Conservation (phyloP, 2,329 filamentous ascomycete species). For the Colletotrichum sp. region DNA sequence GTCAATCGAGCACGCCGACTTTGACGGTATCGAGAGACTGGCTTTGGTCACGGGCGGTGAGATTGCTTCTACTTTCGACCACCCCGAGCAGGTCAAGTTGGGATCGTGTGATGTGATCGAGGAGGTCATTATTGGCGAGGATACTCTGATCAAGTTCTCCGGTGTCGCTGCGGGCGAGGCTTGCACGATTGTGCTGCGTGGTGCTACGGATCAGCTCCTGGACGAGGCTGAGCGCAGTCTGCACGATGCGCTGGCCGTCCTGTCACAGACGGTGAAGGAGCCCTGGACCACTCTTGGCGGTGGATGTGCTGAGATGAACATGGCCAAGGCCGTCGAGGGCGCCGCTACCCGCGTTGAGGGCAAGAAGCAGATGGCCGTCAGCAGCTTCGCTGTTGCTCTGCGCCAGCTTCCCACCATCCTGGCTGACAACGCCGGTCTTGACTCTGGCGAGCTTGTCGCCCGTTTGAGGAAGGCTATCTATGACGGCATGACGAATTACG, state of each 20-base stretch:
- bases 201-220: constrained; percentile 94
- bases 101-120: constrained; percentile 95
- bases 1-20: constrained; percentile 98
- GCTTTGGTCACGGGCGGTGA: constrained; percentile 96
- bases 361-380: constrained; percentile 94
- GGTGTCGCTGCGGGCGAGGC: constrained; percentile 92
- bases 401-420: constrained; percentile 95
- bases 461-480: constrained; percentile 93
- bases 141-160: constrained; percentile 96
- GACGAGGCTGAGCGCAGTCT: constrained; percentile 96
- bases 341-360: constrained; percentile 93
- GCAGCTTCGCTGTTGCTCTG: constrained; percentile 86
- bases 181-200: constrained; percentile 95
- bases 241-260: constrained; percentile 93
- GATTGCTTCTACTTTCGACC: constrained; percentile 97
- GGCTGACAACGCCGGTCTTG: constrained; percentile 95
- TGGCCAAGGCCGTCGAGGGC: constrained; percentile 96
- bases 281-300: constrained; percentile 93
- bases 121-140: constrained; percentile 97
- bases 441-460: constrained; percentile 92
- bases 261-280: constrained; percentile 95
- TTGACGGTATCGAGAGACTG: constrained; percentile 94
- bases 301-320: constrained; percentile 97
- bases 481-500: constrained; percentile 90
- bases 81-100: constrained; percentile 95